Base-by-base conservation (phyloP, 164 flowering plant species). In the Litsea cubeba region DNA sequence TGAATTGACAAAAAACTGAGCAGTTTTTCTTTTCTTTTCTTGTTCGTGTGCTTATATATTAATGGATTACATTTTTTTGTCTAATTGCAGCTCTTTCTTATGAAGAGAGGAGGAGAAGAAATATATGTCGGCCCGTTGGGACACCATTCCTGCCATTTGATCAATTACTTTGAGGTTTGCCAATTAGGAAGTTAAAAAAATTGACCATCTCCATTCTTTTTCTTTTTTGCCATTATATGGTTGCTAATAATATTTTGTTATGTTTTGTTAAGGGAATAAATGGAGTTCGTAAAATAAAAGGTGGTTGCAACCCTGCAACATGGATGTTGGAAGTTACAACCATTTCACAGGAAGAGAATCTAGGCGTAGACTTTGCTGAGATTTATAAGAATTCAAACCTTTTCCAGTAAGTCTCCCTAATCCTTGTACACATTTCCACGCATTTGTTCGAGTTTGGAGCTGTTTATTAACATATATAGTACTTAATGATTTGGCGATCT, bases 71-170 rank as follows among this genome's bases (percentile, higher is more conserved):
- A 22, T n/a, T 46, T 26, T 26, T 60, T 15, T 5, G 62, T 23
- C 30, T 7, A 18, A 26, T 72, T 79, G 73, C 88, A 89, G 91
- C 75, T 88, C 17, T 79, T 88, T 25, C 82, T 89, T 7, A 60
- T 89, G 81, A 89, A 82, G 78, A 74, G 86, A 50, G 90, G 93
- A 69, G 93, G 93, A n/a, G 82, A 85, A 77, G 86, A 81, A 71
- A 85, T 89, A 65, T 89, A 86, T 54, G 89, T 80, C 0, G 89
- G 92, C 1, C 88, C 89, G 6, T 50, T 89, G 54, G 92, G 89
- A 3, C 75, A 62, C 22, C 79, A 81, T 35, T 87, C 86, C 51
- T 80, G 77, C 71, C 79, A 81, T 60, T 79, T 89, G 57, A 83
- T 89, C 74, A 76, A 80, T 14, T 90, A 87, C 76, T 87, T 90